Conservation (phyloP, 2,329 filamentous ascomycete species). For the Exophiala aquamarina region DNA sequence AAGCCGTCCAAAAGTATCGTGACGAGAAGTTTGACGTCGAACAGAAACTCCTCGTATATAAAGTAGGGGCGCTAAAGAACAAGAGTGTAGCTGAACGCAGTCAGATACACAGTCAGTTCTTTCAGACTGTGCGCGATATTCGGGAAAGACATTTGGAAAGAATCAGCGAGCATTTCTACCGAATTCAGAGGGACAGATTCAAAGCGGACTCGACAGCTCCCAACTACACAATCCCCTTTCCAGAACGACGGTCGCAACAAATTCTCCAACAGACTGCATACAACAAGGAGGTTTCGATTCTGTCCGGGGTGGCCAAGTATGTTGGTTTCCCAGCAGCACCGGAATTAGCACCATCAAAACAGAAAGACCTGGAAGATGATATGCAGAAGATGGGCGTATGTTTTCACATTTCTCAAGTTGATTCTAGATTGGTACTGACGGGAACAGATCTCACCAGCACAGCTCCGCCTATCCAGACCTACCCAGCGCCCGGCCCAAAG, state of each 20-base stretch:
- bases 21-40: conserved; percentile 78
- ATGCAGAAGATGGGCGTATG: conserved; percentile 84
- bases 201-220: conserved; percentile 74
- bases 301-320: conserved; percentile 90
- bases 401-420: conserved; percentile 28
- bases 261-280: conserved; percentile 85
- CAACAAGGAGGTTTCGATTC: conserved; percentile 88
- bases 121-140: conserved; percentile 79
- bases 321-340: conserved; percentile 96
- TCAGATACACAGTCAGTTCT: conserved; percentile 86
- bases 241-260: conserved; percentile 72
- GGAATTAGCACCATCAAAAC: conserved; percentile 69
- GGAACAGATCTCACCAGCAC: conserved; percentile 17
- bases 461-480: conserved; percentile 16
- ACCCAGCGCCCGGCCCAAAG: conserved; percentile 31
- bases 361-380: conserved; percentile 79
- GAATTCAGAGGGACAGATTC: conserved; percentile 85
- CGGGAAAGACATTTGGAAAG: conserved; percentile 77
- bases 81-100: conserved; percentile 78
- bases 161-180: conserved; percentile 86
- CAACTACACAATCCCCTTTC: conserved; percentile 80
- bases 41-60: conserved; percentile 70
- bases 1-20: conserved; percentile 78
- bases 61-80: conserved; percentile 69
- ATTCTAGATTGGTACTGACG: conserved; percentile 8